Evolutionary conservation across 768 basidiomycete genomes (phyloP), one percentile per base, ranked within the genome.

Genomic region (Fomitopsis pulvina): DNA sequence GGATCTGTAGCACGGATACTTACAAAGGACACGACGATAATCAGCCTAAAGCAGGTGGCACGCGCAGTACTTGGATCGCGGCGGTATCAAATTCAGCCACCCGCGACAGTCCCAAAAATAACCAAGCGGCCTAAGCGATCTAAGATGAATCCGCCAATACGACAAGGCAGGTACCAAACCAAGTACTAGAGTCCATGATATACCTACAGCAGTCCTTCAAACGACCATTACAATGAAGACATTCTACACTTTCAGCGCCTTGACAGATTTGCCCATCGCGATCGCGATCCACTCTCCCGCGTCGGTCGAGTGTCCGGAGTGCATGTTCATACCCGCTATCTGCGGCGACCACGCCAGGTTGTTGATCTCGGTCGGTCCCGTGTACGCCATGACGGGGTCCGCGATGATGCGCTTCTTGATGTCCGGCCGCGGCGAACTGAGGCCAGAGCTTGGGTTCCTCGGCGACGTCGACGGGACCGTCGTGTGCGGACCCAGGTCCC

Each of bases 291-390:
- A 94, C 65, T 93, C 92, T 20, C 88, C 88, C 0, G 84, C 76
- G 22, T 75, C 77, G 1, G 84, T 87, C 50, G 82, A 77, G 58
- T 85, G 80, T 16, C 87, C 87, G 0, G 78, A 81, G 54, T 80
- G 80, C 77, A 87, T 82, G 42, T 79, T 76, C 77, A 87, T 78
- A 8, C 83, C 83, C 56, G 80, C 78, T 53, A 92, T 87, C 52
- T 79, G 77, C 20, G 89, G 88, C n/a, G 87, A 90, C 92, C 92
- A 94, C 10, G 87, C 87, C 12, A 93, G 68, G 57, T 85, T 89
- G 18, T 86, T 87, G 58, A 94, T 79, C 69, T 92, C 91, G 50
- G 72, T 72, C 46, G 74, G 74, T 2, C 86, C 84, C 18, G 86
- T 83, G 60, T 92, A 94, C 20, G 88, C 89, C 78, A 93, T 87